A percentile compares a stretch with the other conserved stretches of the same genome.
phyloP scores from a whole-genome alignment of 805 yeast species.

The Groenewaldozyma salmanticensis region DNA sequence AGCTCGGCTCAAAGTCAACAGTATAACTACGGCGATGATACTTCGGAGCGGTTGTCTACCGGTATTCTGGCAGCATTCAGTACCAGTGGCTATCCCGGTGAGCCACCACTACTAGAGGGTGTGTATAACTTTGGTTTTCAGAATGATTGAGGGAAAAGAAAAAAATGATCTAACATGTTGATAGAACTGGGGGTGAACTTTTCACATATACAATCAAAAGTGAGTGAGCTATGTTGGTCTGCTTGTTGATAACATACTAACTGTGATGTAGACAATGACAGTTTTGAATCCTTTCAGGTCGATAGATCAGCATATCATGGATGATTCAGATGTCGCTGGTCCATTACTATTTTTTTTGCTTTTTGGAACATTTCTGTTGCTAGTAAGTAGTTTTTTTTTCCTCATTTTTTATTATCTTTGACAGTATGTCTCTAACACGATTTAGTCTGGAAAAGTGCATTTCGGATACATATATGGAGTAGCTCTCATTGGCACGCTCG shows the following conservation, averaged over 20 bases:
- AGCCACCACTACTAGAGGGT: conserved; percentile 74
- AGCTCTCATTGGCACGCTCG: conserved; percentile 79
- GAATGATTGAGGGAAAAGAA: too few species aligned
- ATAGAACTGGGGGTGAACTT: conserved; percentile 85
- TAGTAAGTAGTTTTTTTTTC: conserved; percentile 20
- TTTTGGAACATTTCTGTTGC: conserved; percentile 71
- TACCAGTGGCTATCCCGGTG: conserved; percentile 89
- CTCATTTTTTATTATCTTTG: neutral
- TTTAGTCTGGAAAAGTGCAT: conserved; percentile 73
- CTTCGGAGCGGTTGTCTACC: conserved; percentile 40
- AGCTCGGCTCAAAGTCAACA: conserved; percentile 8
- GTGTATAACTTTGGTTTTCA: too few species aligned
- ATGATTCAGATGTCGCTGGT: conserved; percentile 91
- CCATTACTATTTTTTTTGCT: conserved; percentile 81
- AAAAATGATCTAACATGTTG: neutral
- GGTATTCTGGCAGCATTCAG: conserved; percentile 91
- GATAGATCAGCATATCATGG: conserved; percentile 64
- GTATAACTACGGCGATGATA: conserved; percentile 15
- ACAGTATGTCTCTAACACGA: neutral
- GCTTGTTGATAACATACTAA: neutral
- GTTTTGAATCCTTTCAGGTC: conserved; percentile 70
- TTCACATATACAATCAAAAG: conserved; percentile 61
- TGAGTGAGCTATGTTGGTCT: neutral
- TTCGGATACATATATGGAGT: conserved; percentile 97
- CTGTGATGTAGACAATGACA: conserved; percentile 55